A percentile compares a stretch with the other conserved stretches of the same genome.
Conservation (phyloP, 371 early-diverging fungal genomes). For the Mortierella sp. region DNA sequence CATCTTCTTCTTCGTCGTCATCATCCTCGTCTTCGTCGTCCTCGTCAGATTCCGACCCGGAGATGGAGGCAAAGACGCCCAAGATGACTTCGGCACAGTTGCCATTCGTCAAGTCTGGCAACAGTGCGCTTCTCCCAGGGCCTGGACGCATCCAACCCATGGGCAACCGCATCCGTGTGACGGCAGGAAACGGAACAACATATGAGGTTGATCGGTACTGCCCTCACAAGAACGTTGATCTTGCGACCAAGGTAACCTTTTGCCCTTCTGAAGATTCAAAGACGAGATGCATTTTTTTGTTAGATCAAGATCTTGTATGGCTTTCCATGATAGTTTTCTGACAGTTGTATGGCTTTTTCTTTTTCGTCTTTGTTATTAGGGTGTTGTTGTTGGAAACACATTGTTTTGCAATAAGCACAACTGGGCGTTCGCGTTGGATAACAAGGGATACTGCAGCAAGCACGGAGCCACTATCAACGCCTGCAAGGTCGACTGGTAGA, state of each 20-base stretch:
- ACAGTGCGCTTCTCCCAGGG: conserved; percentile 34
- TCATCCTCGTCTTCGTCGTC: conserved; percentile 37
- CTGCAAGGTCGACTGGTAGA: conserved; percentile 76
- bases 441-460: conserved; percentile 61
- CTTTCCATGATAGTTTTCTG: background rate
- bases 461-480: conserved; percentile 66
- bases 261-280: background rate
- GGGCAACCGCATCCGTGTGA: conserved; percentile 69
- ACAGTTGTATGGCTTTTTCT: background rate
- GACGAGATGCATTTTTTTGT: background rate
- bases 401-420: conserved; percentile 77
- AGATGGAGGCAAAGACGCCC: conserved; percentile 34
- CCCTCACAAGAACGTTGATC: conserved; percentile 77
- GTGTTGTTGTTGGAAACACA: conserved; percentile 69
- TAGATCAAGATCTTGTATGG: background rate
- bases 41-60: conserved; percentile 43
- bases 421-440: conserved; percentile 71
- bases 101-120: conserved; percentile 36
- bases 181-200: conserved; percentile 63
- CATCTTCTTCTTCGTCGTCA: conserved; percentile 33
- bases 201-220: conserved; percentile 79
- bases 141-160: conserved; percentile 56
- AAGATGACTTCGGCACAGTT: conserved; percentile 13
- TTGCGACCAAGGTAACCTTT: conserved; percentile 61
- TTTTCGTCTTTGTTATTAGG: conserved; percentile 50